Base-by-base conservation (phyloP, 2,329 filamentous ascomycete species). In the Alternaria tenuissima region DNA sequence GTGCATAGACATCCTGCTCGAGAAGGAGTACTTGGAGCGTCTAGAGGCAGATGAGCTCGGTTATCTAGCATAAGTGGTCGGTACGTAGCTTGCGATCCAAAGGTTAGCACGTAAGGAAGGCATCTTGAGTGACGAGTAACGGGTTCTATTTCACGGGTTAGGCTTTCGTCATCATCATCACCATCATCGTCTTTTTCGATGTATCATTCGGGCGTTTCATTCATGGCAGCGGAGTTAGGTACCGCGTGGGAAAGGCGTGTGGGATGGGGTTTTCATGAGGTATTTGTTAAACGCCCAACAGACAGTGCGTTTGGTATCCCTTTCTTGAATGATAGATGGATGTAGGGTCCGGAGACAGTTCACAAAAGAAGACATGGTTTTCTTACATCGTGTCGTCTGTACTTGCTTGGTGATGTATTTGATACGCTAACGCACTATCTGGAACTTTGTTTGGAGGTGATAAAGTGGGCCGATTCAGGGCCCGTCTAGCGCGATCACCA, bases 11-110 rank as follows among this genome's bases (percentile, higher is more conserved):
- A 97, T 97, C 66, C 86, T 99, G 41, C 89, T 99, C 66, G 95
- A 99, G 84, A 99, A 99, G 85, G 95, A 99, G 80, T 99, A 99
- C 75, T 87, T 99, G 49, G 95, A 99, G 84, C 92, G 95, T 58
- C 83, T 98, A 59, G 95, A 98, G 48, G 93, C 92, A 55, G 95
- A 98, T 75, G 93, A 97, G 76, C 86, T 99, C 62, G 93, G 94
- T 58, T 98, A 98, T 79, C 88, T 98, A 67, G 94, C 94, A 71
- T 97, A 87, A 54, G 14, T 32, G 26, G n/a, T 18, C 5, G 20
- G 20, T 24, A 41, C 4, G 14, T 51, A 20, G 34, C 18, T 55
- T 20, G 9, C 28, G 30, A 44, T 44, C 14, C 24, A 12, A 26
- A 14, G 20, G 34, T 26, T 30, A 24, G 18, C 43, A 47, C 24